Evolutionary conservation across 805 yeast species (phyloP).

Genomic region (Candida morakotiae): DNA sequence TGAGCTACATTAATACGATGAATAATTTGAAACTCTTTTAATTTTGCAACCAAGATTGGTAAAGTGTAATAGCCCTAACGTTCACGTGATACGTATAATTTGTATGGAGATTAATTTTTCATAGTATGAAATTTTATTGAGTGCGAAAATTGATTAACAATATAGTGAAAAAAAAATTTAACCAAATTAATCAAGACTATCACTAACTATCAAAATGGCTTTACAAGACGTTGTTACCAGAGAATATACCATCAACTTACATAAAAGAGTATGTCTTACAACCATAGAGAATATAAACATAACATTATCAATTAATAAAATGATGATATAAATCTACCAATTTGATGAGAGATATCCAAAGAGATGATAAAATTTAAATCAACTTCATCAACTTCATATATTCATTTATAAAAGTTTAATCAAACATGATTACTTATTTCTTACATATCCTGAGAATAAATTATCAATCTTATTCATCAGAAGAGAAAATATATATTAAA

Average conservation of each 20-base stretch:
- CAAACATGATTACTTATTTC: constrained; percentile 1
- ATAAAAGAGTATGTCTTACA: constrained; percentile 98
- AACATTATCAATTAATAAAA: no score
- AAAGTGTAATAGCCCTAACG: no score
- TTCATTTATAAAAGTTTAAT: constrained; percentile 2
- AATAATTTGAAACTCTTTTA: no score
- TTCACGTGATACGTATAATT: no score
- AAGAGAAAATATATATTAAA: background rate
- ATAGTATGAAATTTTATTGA: no score
- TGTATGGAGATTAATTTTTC: no score
- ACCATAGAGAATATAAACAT: no score
- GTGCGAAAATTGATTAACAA: background rate
- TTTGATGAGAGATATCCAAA: no score
- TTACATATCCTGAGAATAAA: constrained; percentile 6
- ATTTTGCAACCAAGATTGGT: no score
- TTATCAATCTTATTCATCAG: background rate
- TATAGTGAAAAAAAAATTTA: constrained; percentile 2
- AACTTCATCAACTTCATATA: background rate
- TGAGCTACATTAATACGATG: no score
- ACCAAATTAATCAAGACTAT: background rate
- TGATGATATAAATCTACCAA: no score
- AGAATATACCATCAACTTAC: constrained; percentile 99
- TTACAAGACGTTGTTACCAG: constrained; percentile 99
- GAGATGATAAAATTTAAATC: no score
- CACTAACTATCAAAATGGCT: constrained; percentile 51